Base-by-base conservation (phyloP, 768 basidiomycete species). In the Phlebiopsis gigantea region DNA sequence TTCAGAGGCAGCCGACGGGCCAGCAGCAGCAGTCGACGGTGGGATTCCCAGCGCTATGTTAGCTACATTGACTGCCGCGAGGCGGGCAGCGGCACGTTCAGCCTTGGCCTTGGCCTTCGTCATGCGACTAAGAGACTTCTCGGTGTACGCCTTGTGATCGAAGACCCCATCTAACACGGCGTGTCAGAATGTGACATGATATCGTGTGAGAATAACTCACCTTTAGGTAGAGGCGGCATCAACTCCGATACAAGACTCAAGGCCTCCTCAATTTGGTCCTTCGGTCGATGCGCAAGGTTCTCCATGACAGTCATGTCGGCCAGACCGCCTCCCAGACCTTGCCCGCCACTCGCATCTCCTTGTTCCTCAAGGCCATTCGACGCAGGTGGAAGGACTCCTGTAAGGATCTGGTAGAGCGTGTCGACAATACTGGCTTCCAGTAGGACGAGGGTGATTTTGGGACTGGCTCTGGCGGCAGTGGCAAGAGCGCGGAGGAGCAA, bases 241-340 rank as follows among this genome's bases (percentile, higher is more conserved):
- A 99, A 74, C 68, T 99, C 97, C 22, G 90, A 89, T 30, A 96
- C 77, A 39, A 98, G 79, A 60, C 87, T 87, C 34, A 99, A 75
- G 0, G 91, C 86, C 71, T 99, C 97, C 71, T 98, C 95, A 5
- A 98, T 84, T 69, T 98, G 95, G 58, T 99, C 97, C 72, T 98
- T 98, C 4, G 97, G 90, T 26, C 94, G 80, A 70, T 98, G 94
- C 0, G 93, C 93, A 45, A 99, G 75, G 69, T 96, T 98, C 73
- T 98, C 92, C 86, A 98, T 92, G 25, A 99, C 93, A 6, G 93
- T 88, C 92, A 98, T 94, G 68, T 98, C 95, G 17, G 92, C 93
- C 4, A 95, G 73, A 26, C 93, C 91, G 45, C 91, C 92, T 26
- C 90, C 90, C 1, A 94, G 72, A 10, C 90, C 91, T 70, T 93